Conservation (phyloP, 352 stramenopile genomes). For the Saprolegnia parasitica region DNA sequence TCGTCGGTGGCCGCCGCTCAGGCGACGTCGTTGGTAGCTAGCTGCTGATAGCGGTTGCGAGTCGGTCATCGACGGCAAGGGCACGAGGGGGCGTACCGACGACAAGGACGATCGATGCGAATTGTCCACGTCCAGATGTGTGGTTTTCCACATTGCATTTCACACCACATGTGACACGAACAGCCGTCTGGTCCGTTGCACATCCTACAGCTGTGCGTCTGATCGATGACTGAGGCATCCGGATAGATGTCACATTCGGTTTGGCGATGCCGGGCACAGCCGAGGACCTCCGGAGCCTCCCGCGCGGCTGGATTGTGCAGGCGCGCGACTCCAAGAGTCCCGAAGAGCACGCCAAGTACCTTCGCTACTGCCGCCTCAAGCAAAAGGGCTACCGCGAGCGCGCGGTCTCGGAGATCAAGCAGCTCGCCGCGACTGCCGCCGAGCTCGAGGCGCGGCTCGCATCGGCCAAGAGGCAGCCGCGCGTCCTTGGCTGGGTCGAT, state of each 20-base stretch:
- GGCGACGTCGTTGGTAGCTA: no score
- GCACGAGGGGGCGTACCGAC: no score
- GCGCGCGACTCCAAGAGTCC: slow-evolving; percentile 2
- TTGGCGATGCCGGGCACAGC: slow-evolving; percentile 2
- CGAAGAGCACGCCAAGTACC: slow-evolving; percentile 13
- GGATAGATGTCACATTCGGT: background rate
- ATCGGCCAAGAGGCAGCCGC: background rate
- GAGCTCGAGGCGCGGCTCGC: background rate
- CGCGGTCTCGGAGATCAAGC: background rate
- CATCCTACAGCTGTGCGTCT: background rate
- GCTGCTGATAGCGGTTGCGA: no score
- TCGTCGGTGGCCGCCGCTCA: no score
- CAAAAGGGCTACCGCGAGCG: slow-evolving; percentile 12
- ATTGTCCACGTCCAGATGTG: background rate
- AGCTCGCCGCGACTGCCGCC: background rate
- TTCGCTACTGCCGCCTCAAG: slow-evolving; percentile 2
- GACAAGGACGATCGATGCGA: no score
- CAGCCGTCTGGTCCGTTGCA: no score
- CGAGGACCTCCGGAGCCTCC: background rate
- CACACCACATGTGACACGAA: no score
- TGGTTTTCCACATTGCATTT: background rate
- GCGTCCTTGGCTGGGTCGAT: background rate
- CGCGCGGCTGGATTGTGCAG: slow-evolving; percentile 8
- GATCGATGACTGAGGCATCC: slow-evolving; percentile 5
- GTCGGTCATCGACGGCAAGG: no score